phyloP scores from a whole-genome alignment of 768 basidiomycete genomes.

The Collybia sp. region DNA sequence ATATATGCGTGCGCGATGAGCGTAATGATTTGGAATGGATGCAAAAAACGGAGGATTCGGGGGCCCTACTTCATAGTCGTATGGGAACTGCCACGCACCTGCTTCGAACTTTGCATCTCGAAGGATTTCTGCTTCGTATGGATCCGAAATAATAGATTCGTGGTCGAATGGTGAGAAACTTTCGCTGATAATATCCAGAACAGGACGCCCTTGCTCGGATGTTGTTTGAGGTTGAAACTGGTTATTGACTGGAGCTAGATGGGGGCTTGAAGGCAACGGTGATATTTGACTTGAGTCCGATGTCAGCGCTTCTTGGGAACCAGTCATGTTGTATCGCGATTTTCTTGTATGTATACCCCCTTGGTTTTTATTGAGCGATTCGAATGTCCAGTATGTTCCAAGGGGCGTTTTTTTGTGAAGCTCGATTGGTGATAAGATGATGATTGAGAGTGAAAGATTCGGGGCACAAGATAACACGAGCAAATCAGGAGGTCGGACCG shows the following conservation, averaged over 20 bases:
- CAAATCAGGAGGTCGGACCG: no score
- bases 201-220: slow-evolving; percentile 11
- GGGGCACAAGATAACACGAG: no score
- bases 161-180: slow-evolving; percentile 32
- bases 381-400: no score
- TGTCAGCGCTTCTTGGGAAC: background rate
- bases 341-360: no score
- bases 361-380: no score
- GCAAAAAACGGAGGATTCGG: no score
- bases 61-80: no score
- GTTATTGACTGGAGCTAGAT: background rate
- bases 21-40: no score
- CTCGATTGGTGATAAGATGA: no score
- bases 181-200: slow-evolving; percentile 29
- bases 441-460: no score
- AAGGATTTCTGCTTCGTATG: slow-evolving; percentile 28
- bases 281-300: background rate
- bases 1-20: no score
- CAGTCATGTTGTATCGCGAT: background rate
- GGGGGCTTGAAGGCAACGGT: slow-evolving; percentile 1
- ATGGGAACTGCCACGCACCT: slow-evolving; percentile 15
- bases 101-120: slow-evolving; percentile 28
- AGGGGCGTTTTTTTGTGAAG: no score
- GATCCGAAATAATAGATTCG: slow-evolving; percentile 23
- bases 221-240: background rate